These are phyloP conservation scores for Nissolia schottii DNA, from an alignment of 306 rosid species.

Conservation along the genomic window DNA sequence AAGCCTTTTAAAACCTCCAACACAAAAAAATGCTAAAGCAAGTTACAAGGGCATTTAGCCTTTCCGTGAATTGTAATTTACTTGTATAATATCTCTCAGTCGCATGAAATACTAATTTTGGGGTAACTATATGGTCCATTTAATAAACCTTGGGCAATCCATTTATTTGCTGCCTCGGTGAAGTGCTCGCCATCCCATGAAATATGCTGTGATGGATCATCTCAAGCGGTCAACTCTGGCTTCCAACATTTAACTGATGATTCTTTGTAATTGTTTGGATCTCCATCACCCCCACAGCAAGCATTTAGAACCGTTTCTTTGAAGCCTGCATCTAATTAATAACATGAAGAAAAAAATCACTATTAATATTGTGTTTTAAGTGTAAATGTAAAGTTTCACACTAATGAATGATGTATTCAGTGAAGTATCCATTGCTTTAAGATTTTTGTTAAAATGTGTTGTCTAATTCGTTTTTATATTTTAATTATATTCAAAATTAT, in stretches of 20 bases:
- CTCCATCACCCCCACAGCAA: slow-evolving; percentile 46
- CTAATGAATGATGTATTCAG: too few species aligned
- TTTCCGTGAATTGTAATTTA: too few species aligned
- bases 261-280: slow-evolving; percentile 37
- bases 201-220: slow-evolving; percentile 44
- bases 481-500: too few species aligned
- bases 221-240: slow-evolving; percentile 20
- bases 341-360: not conserved
- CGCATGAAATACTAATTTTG: slow-evolving; percentile 7
- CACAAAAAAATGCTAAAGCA: too few species aligned
- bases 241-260: slow-evolving; percentile 23
- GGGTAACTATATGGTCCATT: slow-evolving; percentile 38
- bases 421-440: too few species aligned
- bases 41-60: too few species aligned
- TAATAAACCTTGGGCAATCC: slow-evolving; percentile 36
- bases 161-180: slow-evolving; percentile 61
- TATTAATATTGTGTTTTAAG: too few species aligned
- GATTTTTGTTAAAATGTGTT: too few species aligned
- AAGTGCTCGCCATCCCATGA: slow-evolving; percentile 66
- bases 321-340: slow-evolving; percentile 35
- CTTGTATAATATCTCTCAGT: too few species aligned
- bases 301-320: slow-evolving; percentile 9
- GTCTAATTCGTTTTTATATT: too few species aligned
- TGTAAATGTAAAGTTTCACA: too few species aligned
- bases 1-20: too few species aligned